Base-by-base conservation (phyloP, 2,329 filamentous ascomycete species). In the Cladosporium austrohemisphaericum region DNA sequence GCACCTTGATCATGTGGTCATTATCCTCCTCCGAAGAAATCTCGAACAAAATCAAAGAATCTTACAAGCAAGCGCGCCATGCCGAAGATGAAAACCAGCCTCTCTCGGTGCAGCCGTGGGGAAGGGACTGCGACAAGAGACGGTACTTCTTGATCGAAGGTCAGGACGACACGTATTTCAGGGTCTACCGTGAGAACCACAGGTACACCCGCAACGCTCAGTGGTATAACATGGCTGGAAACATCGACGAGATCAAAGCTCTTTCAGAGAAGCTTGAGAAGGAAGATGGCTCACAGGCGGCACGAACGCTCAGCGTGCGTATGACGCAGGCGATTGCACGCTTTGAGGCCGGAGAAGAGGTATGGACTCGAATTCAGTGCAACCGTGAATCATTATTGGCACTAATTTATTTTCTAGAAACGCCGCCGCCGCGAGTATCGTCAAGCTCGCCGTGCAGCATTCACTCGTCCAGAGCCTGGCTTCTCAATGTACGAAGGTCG, bases 401-500 rank as follows among this genome's bases (percentile, higher is more conserved):
- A 22, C 33, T 47, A 31, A 47, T 18, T 20, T 46, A 28, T 41
- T 28, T n/a, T 41, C 19, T 57, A 92, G 87, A 97, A 96, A 79
- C 88, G 93, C 49, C 89, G 85, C 68, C 86, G 91, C 36, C 86
- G 93, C 51, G 93, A 98, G 62, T 97, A 98, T 63, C 85, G 93
- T 13, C 81, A 88, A 64, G 78, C 83, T 60, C 88, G 88, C 55
- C 92, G 92, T 64, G 88, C 92, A 53, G 85, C 87, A 52, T 97
- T 97, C 70, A 80, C 86, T 57, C 82, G 90, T 4, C 89, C 90
- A 5, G 91, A 95, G 59, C 85, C 86, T 8, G 90, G 90, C 4
- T 94, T 92, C 65, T 96, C 91, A 1, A 76, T 95, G 51, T 98
- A 98, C 67, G 93, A 98, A 72, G 93, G 93, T 41, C 88, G 93